Percentiles rank a stretch among this genome's conserved stretches.
Evolutionary conservation across 2,329 filamentous ascomycete species (phyloP).

Genomic region (Aspergillus sp.): DNA sequence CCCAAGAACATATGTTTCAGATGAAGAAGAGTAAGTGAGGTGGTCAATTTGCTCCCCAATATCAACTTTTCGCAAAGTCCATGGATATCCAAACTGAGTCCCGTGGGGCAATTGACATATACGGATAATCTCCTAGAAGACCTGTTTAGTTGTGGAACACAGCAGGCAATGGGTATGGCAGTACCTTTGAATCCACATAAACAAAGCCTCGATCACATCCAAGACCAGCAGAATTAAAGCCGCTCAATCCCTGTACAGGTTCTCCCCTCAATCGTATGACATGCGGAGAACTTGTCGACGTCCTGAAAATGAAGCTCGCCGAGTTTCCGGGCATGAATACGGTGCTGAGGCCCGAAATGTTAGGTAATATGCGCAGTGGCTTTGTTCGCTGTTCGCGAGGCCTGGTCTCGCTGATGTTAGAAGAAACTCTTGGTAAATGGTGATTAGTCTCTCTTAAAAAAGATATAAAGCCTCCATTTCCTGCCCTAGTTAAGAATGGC

Average conservation of each 20-base stretch:
- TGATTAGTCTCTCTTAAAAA: slow-evolving; percentile 74
- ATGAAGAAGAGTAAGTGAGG: slow-evolving; percentile 71
- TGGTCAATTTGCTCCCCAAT: slow-evolving; percentile 67
- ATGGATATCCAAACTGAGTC: slow-evolving; percentile 69
- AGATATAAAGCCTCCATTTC: slow-evolving; percentile 38
- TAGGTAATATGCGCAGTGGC: slow-evolving; percentile 39
- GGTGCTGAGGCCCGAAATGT: slow-evolving; percentile 69
- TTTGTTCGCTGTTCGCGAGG: slow-evolving; percentile 27
- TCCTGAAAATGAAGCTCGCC: slow-evolving; percentile 77
- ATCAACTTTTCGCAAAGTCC: slow-evolving; percentile 67
- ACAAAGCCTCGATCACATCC: slow-evolving; percentile 79
- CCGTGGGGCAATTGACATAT: slow-evolving; percentile 67
- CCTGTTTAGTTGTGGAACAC: slow-evolving; percentile 7
- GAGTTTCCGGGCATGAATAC: slow-evolving; percentile 79
- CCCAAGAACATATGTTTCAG: slow-evolving; percentile 70
- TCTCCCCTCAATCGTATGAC: slow-evolving; percentile 68
- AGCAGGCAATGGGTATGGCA: not conserved
- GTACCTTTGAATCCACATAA: slow-evolving; percentile 62
- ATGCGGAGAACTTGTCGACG: slow-evolving; percentile 69
- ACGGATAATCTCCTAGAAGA: slow-evolving; percentile 58
- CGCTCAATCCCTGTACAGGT: slow-evolving; percentile 65
- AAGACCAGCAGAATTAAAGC: slow-evolving; percentile 62
- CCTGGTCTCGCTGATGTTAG: slow-evolving; percentile 40
- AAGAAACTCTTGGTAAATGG: slow-evolving; percentile 56
- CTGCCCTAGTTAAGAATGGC: slow-evolving; percentile 54